Evolutionary conservation across 495 filamentous ascomycete genomes (phyloP).

Genomic region (Venustampulla echinocandica): DNA sequence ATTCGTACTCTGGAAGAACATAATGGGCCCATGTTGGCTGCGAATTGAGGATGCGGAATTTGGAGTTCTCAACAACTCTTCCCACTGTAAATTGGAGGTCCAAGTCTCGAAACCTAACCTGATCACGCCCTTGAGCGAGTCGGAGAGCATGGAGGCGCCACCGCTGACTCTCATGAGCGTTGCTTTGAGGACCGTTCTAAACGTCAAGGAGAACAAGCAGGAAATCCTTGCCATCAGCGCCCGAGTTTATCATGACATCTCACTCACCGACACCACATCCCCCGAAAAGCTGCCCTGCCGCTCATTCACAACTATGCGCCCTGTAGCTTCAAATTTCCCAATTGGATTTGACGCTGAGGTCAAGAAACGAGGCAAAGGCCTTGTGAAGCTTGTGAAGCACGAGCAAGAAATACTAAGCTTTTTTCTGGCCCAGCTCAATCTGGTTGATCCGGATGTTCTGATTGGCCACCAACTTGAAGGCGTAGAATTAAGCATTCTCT

Average conservation of each 20-base stretch:
- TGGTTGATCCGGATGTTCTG: constrained; percentile 85
- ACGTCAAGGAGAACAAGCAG: constrained; percentile 90
- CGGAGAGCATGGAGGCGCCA: constrained; percentile 70
- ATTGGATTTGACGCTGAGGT: constrained; percentile 73
- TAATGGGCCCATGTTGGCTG: constrained; percentile 98
- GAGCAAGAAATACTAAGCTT: constrained; percentile 76
- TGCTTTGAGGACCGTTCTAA: constrained; percentile 77
- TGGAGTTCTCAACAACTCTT: constrained; percentile 75
- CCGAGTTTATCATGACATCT: constrained; percentile 84
- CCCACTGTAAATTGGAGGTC: constrained; percentile 94
- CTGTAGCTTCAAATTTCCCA: constrained; percentile 64
- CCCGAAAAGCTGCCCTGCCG: constrained; percentile 81
- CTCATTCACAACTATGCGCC: constrained; percentile 86
- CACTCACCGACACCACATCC: constrained; percentile 76
- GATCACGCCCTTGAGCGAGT: constrained; percentile 60
- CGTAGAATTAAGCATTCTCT: constrained; percentile 85
- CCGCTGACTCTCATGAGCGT: constrained; percentile 92
- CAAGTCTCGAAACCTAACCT: constrained; percentile 66
- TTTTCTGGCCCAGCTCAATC: constrained; percentile 80
- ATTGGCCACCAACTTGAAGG: constrained; percentile 95
- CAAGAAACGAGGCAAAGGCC: constrained; percentile 48
- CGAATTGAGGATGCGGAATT: constrained; percentile 80
- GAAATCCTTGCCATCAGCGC: constrained; percentile 88
- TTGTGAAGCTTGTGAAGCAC: constrained; percentile 70
- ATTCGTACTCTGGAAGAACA: constrained; percentile 94